Conservation (phyloP, 768 basidiomycete species). For the Suillus brevipes region DNA sequence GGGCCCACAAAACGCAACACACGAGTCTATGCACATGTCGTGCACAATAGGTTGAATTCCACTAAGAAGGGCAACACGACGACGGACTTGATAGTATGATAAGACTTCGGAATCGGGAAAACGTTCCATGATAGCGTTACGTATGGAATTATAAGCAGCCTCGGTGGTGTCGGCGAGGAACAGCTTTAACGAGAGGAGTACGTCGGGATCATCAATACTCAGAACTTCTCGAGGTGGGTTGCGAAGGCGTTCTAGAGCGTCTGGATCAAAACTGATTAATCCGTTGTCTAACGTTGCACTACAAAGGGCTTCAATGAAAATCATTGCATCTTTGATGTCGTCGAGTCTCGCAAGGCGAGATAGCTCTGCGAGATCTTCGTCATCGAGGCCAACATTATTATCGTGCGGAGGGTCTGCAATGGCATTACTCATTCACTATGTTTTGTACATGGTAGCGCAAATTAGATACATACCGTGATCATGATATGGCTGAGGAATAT, state of each 20-base stretch:
- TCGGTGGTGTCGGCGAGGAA: constrained; percentile 32
- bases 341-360: not conserved
- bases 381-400: not conserved
- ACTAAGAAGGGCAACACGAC: too few species aligned
- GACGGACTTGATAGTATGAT: not conserved
- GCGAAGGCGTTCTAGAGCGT: not conserved
- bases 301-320: not conserved
- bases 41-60: too few species aligned
- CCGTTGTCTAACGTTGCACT: not conserved
- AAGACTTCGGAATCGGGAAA: constrained; percentile 16
- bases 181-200: not conserved
- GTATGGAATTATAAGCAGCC: constrained; percentile 27
- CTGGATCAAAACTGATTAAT: not conserved
- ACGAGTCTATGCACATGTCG: too few species aligned
- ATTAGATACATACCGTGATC: too few species aligned
- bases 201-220: not conserved
- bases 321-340: not conserved
- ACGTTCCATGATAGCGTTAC: constrained; percentile 20
- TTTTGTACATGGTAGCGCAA: too few species aligned
- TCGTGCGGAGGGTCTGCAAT: not conserved
- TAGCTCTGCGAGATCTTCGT: not conserved
- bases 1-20: too few species aligned
- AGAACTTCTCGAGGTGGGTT: not conserved
- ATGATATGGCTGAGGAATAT: too few species aligned
- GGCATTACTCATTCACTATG: too few species aligned